phyloP scores from a whole-genome alignment of 805 yeast genomes.

The Dipodascopsis uninucleata region DNA sequence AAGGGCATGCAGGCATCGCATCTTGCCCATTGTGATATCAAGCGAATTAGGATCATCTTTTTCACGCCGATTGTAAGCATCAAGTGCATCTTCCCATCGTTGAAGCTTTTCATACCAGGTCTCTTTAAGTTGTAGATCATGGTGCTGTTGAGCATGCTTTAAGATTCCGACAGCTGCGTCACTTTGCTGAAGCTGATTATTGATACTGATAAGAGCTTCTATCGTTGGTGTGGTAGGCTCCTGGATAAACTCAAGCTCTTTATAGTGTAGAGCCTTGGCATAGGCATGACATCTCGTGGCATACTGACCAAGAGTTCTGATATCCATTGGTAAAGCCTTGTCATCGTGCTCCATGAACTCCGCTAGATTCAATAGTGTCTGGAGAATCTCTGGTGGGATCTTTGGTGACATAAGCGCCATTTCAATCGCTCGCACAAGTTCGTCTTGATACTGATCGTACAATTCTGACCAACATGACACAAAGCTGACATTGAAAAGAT shows the following conservation, averaged over 20 bases:
- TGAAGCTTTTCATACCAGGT: conserved; percentile 97
- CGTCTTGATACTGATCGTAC: conserved; percentile 84
- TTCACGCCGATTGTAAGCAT: conserved; percentile 81
- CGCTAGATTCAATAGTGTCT: conserved; percentile 79
- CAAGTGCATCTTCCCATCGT: conserved; percentile 96
- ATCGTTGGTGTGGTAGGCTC: conserved; percentile 90
- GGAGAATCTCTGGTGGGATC: conserved; percentile 94
- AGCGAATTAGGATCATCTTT: conserved; percentile 52
- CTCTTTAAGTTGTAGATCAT: conserved; percentile 76
- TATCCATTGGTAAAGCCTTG: conserved; percentile 85
- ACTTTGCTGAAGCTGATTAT: conserved; percentile 90
- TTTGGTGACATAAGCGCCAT: conserved; percentile 84
- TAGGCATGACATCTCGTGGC: conserved; percentile 96
- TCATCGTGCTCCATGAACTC: conserved; percentile 98
- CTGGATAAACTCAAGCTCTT: conserved; percentile 89
- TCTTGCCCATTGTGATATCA: conserved; percentile 93
- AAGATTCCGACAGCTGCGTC: conserved; percentile 98
- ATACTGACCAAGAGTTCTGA: conserved; percentile 84
- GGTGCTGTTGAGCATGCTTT: conserved; percentile 86
- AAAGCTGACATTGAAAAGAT: conserved; percentile 89
- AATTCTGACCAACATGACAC: conserved; percentile 94
- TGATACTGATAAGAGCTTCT: conserved; percentile 86
- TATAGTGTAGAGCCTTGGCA: conserved; percentile 94
- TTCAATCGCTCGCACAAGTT: conserved; percentile 77
- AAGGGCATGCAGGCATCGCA: conserved; percentile 96